phyloP scores from a whole-genome alignment of 306 rosid genomes.

The Acmispon strigosus region DNA sequence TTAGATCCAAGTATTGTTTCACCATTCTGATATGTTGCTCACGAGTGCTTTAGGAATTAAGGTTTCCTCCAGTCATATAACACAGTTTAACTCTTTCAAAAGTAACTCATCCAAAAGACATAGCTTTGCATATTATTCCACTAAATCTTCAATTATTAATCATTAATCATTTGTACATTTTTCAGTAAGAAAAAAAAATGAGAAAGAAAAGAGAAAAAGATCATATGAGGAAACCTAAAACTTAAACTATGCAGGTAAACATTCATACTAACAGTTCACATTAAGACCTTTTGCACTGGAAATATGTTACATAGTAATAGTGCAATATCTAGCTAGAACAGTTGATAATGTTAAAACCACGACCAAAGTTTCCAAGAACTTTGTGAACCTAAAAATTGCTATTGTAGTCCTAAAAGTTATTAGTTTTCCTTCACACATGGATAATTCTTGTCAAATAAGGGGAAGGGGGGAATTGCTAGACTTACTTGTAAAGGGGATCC shows the following conservation, averaged over 20 bases:
- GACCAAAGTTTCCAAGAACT: neutral
- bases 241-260: neutral
- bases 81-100: neutral
- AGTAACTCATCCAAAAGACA: neutral
- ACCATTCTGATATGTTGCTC: neutral
- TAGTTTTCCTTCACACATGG: constrained; percentile 3
- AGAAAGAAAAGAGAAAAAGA: neutral
- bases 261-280: neutral
- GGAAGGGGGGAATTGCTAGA: constrained; percentile 2
- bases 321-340: neutral
- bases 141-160: neutral
- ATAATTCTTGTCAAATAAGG: neutral
- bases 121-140: neutral
- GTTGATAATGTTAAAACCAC: neutral
- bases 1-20: constrained; percentile 3
- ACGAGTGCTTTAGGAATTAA: neutral
- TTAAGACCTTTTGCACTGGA: neutral
- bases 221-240: neutral
- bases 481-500: constrained; percentile 74
- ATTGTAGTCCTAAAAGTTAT: neutral
- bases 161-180: neutral
- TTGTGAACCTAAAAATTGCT: neutral
- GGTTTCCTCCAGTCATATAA: neutral
- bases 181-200: neutral
- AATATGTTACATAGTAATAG: neutral